A percentile compares a stretch with the other conserved stretches of the same genome.
These are phyloP conservation scores for Erythrobasidium yunnanense DNA, from an alignment of 768 basidiomycete species.

Conservation along the genomic window DNA sequence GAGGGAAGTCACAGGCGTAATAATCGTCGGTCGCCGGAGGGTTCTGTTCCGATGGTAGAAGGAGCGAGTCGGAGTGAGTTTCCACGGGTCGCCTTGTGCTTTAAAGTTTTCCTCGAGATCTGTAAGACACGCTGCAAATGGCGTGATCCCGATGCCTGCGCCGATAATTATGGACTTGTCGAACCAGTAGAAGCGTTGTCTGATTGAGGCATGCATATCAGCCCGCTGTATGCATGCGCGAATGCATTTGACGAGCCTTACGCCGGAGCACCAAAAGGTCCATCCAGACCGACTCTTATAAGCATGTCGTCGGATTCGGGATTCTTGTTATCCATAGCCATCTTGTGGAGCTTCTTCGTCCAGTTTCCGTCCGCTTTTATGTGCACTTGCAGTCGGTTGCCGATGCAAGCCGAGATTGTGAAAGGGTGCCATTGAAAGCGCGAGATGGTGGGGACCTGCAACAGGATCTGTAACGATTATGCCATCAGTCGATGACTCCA, in stretches of 20 bases:
- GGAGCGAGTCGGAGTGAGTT: slow-evolving; percentile 1
- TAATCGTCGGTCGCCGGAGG: neutral
- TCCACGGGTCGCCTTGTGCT: slow-evolving; percentile 19
- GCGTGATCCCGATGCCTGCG: slow-evolving; percentile 6
- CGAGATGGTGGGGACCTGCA: slow-evolving; percentile 17
- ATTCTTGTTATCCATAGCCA: neutral
- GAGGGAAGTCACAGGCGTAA: too few relatives aligned
- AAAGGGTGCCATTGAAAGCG: slow-evolving; percentile 26
- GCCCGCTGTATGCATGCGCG: too few relatives aligned
- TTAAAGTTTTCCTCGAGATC: slow-evolving; percentile 22
- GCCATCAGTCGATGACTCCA: too few relatives aligned
- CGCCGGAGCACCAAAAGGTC: slow-evolving; percentile 20
- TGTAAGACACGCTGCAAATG: slow-evolving; percentile 15
- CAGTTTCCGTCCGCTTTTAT: slow-evolving; percentile 26
- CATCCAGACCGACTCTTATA: slow-evolving; percentile 13
- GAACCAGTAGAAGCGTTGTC: slow-evolving; percentile 20
- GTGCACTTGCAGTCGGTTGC: slow-evolving; percentile 16
- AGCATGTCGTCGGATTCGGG: slow-evolving; percentile 2
- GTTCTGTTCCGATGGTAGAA: neutral
- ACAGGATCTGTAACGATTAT: neutral
- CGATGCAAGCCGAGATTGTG: slow-evolving; percentile 23
- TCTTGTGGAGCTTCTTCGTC: slow-evolving; percentile 7
- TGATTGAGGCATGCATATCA: too few relatives aligned
- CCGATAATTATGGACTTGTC: slow-evolving; percentile 24
- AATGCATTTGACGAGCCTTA: too few relatives aligned